phyloP scores from a whole-genome alignment of 768 basidiomycete species.

The Lentinula sp. region DNA sequence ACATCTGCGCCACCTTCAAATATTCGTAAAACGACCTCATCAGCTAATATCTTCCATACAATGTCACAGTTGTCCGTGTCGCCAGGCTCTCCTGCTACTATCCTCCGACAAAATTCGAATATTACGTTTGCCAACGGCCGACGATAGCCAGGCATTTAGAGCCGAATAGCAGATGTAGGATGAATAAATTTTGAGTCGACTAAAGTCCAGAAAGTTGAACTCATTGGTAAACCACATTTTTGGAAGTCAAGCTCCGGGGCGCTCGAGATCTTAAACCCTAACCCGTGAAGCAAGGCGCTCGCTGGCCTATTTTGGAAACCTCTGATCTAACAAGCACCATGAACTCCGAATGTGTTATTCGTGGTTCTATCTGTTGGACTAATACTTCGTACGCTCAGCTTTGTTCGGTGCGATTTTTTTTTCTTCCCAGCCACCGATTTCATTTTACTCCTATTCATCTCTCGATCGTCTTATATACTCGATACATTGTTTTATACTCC shows the following conservation, averaged over 20 bases:
- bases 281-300: neutral
- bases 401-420: too few relatives aligned
- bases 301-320: constrained; percentile 1
- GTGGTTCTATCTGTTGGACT: constrained; percentile 48
- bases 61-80: constrained; percentile 31
- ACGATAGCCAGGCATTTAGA: constrained; percentile 2
- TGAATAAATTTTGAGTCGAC: neutral
- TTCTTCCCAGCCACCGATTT: too few relatives aligned
- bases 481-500: too few relatives aligned
- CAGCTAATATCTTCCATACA: constrained; percentile 59
- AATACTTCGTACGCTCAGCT: too few relatives aligned
- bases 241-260: neutral
- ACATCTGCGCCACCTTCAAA: constrained; percentile 25
- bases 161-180: neutral
- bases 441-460: too few relatives aligned
- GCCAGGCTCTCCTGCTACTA: constrained; percentile 21
- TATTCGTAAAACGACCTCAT: constrained; percentile 57
- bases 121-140: constrained; percentile 44
- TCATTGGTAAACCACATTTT: constrained; percentile 3
- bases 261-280: neutral
- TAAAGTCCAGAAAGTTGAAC: neutral
- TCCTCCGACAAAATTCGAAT: constrained; percentile 40
- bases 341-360: constrained; percentile 26
- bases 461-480: too few relatives aligned
- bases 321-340: neutral